Conservation (phyloP, 805 yeast species). For the Teunomyces kruisii region DNA sequence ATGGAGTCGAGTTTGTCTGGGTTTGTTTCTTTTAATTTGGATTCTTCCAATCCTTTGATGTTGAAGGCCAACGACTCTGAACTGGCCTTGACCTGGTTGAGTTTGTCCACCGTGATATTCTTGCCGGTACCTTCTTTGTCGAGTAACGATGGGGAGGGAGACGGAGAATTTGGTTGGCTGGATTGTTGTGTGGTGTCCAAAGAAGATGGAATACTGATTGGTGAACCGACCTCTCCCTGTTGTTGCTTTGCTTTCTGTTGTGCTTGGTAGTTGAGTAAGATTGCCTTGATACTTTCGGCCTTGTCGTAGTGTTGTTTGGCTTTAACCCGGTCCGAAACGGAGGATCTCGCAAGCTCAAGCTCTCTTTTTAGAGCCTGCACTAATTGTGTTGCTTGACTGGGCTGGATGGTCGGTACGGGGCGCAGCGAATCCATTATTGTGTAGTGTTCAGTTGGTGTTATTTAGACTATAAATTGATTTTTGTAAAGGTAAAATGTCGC, state of each 20-base stretch:
- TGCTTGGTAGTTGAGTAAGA: slow-evolving; percentile 22
- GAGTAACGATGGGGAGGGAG: background rate
- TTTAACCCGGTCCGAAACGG: slow-evolving; percentile 16
- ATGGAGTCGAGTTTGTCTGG: slow-evolving; percentile 5
- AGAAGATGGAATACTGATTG: background rate
- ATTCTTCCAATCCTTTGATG: slow-evolving; percentile 21
- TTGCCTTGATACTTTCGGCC: slow-evolving; percentile 27
- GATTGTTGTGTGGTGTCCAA: background rate
- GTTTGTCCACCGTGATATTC: slow-evolving; percentile 17
- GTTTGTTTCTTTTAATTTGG: slow-evolving; percentile 12
- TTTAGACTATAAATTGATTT: background rate
- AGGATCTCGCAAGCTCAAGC: slow-evolving; percentile 25
- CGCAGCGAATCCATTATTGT: slow-evolving; percentile 3
- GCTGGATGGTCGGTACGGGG: slow-evolving; percentile 12
- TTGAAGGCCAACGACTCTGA: slow-evolving; percentile 22
- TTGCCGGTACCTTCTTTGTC: background rate
- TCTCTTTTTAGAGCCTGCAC: slow-evolving; percentile 25
- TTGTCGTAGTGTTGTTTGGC: slow-evolving; percentile 24
- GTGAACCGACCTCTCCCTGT: background rate
- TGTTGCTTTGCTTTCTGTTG: slow-evolving; percentile 18
- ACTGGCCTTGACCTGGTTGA: slow-evolving; percentile 21
- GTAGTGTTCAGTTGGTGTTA: background rate
- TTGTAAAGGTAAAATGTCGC: background rate
- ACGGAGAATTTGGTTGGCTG: slow-evolving; percentile 1
- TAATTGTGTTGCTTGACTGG: slow-evolving; percentile 24